Base-by-base conservation (phyloP, 306 rosid genomes). In the Comarum palustre region DNA sequence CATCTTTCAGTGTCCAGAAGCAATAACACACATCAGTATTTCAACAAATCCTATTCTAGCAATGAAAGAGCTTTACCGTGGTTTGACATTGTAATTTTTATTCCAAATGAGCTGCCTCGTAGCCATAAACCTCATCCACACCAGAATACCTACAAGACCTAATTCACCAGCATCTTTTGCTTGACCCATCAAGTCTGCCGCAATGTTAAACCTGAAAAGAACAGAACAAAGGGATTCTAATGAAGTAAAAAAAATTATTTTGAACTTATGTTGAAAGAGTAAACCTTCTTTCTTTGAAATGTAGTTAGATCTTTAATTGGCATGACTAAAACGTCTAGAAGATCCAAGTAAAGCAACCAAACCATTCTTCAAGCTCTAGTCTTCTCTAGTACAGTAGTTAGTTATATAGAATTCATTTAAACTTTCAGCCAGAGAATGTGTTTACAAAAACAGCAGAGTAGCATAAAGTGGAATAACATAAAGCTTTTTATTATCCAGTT, bases 81-180 rank as follows among this genome's bases (percentile, higher is more conserved):
- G 99, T 82, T 94, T 94, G 84, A 94, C 99, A 38, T 94, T 94
- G 86, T 94, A 94, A 79, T 94, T 91, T 89, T 94, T 94, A 89
- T 94, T 94, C 99, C 99, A 94, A 82, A 83, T 80, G 75, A 91
- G 97, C 89, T 94, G 99, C 84, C 99, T 88, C 6, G 91, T 90
- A 58, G 99, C 97, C 99, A 94, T 94, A 83, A 91, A 94, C 81
- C 99, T 88, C 97, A 91, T 89, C 99, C 99, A 94, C 73, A 94
- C 99, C 84, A 94, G 83, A 65, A 94, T 85, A 41, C 89, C 97
- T 0, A 93, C 95, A 68, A 94, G 83, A 71, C 97, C 99, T 81
- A 85, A 74, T 73, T 83, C 84, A 6, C 97, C 97, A 76, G 89
- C 85, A 46, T 84, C 87, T 83, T 84, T 94, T 69, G 97, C 96